Evolutionary conservation across 2,329 filamentous ascomycete genomes (phyloP), one percentile per base, ranked within the genome.

Genomic region (Periconia digitata): DNA sequence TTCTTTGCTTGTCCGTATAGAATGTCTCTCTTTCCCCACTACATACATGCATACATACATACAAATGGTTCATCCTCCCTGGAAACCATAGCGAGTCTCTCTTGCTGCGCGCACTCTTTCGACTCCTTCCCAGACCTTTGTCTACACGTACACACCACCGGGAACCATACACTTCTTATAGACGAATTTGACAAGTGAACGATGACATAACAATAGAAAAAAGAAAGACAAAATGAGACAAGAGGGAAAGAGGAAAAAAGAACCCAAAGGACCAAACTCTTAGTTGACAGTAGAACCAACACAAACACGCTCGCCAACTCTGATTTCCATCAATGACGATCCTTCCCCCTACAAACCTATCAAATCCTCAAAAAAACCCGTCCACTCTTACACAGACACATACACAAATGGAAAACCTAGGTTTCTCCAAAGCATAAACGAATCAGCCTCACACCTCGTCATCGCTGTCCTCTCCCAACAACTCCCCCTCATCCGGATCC

Each of bases 401-500:
- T 36, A 49, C 17, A 18, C 35, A 35, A 4, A 17, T 13, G 10
- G 12, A 17, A 17, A 20, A 20, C 16, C 16, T 18, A 20, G 36
- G 20, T n/a, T 36, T 17, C 34, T 17, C 34, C 34, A 8, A 36
- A n/a, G n/a, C n/a, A n/a, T 27, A 27, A 27, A 27, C 7, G 6
- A 27, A 27, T 6, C 10, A 12, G 46, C 17, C 44, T 56, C 66
- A 85, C 41, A 86, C 88, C 53, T 96, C 92, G 65, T 96, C 91
- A 56, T 96, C 92, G 58, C 90, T 91, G 50, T 95, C 92, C 59
- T 96, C 92, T 1, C 94, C 94, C 29, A 99, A 75, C 58, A 99
- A 76, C 76, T 97, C 92, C 41, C 92, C 92, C 70, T 97, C 94
- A 67, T 97, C 94, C 43, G 94, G 89, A 62, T 95, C 91, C 43